Conservation (phyloP, 257 asterid genomes). For the Striga asiatica region DNA sequence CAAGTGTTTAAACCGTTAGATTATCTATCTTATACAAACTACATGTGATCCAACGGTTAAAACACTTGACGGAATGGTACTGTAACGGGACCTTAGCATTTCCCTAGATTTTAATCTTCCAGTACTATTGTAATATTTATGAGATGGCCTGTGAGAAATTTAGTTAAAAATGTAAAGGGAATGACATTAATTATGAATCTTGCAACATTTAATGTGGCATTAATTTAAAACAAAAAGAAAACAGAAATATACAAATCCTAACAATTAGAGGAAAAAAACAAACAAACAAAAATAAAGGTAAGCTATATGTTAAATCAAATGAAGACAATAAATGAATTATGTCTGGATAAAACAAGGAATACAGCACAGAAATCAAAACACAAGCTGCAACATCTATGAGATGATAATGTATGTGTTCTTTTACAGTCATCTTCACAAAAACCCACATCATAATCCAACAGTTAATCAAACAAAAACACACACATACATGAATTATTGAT, state of each 20-base stretch:
- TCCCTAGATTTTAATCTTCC: too few relatives aligned
- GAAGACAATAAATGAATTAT: constrained; percentile 15
- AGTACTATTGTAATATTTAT: too few relatives aligned
- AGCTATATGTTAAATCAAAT: neutral
- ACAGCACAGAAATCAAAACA: constrained; percentile 21
- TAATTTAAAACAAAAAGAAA: too few relatives aligned
- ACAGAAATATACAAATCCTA: too few relatives aligned
- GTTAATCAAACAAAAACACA: neutral
- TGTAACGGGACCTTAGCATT: too few relatives aligned
- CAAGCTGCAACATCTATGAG: constrained; percentile 5
- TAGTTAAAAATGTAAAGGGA: constrained; percentile 21
- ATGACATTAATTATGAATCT: constrained; percentile 28
- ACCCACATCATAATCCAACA: neutral
- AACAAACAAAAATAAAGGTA: neutral
- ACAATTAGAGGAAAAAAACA: constrained; percentile 8
- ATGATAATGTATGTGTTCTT: neutral
- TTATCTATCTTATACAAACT: too few relatives aligned
- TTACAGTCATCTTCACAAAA: neutral
- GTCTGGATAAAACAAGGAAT: constrained; percentile 3
- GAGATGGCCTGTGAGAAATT: too few relatives aligned
- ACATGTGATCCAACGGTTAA: too few relatives aligned
- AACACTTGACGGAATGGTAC: too few relatives aligned
- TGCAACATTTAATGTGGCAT: constrained; percentile 28
- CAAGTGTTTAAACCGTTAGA: too few relatives aligned
- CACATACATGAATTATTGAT: neutral